Percentiles rank a stretch among this genome's conserved stretches.
Conservation (phyloP, 73 alveolate species). For the Breviolum minutum region DNA sequence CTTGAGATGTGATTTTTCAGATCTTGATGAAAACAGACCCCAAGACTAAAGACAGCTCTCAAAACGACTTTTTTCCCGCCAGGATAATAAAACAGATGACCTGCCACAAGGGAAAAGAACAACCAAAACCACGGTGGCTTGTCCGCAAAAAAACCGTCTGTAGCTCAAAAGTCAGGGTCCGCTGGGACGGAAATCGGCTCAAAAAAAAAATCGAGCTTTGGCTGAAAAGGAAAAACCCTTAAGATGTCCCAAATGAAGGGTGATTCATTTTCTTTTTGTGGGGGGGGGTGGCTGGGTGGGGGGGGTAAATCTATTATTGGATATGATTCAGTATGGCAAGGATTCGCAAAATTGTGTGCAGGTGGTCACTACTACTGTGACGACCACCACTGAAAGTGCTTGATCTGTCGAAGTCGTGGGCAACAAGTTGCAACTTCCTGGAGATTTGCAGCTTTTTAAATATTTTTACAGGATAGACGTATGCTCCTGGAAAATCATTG, state of each 20-base stretch:
- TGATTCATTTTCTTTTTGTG: not conserved
- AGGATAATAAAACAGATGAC: constrained; percentile 21
- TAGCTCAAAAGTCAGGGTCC: not conserved
- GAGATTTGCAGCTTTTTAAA: not conserved
- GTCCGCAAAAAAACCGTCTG: not conserved
- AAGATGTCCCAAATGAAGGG: not conserved
- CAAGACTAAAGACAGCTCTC: no score
- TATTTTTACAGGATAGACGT: no score
- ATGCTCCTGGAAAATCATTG: no score
- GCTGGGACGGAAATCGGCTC: no score
- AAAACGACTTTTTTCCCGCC: not conserved
- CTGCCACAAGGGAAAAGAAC: constrained; percentile 8
- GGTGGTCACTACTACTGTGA: constrained; percentile 44
- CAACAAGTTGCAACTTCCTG: not conserved
- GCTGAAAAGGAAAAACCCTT: no score
- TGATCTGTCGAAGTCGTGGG: constrained; percentile 24
- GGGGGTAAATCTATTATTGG: not conserved
- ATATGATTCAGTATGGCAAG: not conserved
- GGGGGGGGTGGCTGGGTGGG: not conserved
- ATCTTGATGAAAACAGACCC: no score
- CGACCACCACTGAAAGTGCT: constrained; percentile 48
- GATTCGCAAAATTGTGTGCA: not conserved
- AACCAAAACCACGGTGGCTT: constrained; percentile 8
- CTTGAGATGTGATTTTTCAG: not conserved
- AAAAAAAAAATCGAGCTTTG: no score